Percentiles rank a stretch among this genome's conserved stretches.
These are phyloP conservation scores for Zygoascus sp. DNA, from an alignment of 1,139 yeast genomes.

Conservation along the genomic window DNA sequence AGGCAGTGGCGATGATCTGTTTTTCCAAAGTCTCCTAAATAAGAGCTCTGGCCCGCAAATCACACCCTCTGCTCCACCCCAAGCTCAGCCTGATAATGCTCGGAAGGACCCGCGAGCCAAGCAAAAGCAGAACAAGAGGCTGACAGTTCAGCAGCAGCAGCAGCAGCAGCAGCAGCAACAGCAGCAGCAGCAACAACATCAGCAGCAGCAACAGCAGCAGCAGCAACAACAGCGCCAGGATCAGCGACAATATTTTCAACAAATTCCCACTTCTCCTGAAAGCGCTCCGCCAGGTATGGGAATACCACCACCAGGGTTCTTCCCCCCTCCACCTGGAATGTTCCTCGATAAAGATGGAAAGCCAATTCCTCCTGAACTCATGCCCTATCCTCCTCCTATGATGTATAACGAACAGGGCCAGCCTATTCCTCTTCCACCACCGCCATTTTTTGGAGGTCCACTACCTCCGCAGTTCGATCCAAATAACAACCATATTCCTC, in stretches of 20 bases:
- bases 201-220: constrained; percentile 10
- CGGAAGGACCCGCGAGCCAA: too few species aligned
- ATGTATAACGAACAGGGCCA: constrained; percentile 12
- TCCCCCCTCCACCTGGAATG: constrained; percentile 25
- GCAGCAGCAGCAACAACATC: constrained; percentile 11
- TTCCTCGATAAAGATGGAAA: constrained; percentile 21
- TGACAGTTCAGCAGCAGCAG: too few species aligned
- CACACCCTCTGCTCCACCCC: constrained; percentile 10
- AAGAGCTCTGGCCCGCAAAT: constrained; percentile 18
- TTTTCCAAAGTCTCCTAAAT: constrained; percentile 30
- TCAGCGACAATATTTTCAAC: constrained; percentile 10
- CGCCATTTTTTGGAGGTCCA: constrained; percentile 19
- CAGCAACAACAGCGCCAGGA: constrained; percentile 13
- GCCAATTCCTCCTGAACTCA: constrained; percentile 14
- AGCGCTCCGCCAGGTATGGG: constrained; percentile 7
- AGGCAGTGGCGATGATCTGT: constrained; percentile 25
- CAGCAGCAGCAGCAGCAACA: neutral
- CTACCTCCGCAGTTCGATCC: constrained; percentile 19
- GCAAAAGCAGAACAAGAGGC: too few species aligned
- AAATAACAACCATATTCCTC: constrained; percentile 13
- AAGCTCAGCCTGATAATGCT: too few species aligned
- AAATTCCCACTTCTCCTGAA: constrained; percentile 7
- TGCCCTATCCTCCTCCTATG: constrained; percentile 18
- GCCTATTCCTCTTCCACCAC: constrained; percentile 15
- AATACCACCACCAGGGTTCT: constrained; percentile 10